Evolutionary conservation across 345 rosid genomes (phyloP).

Genomic region (Citrus glauca): DNA sequence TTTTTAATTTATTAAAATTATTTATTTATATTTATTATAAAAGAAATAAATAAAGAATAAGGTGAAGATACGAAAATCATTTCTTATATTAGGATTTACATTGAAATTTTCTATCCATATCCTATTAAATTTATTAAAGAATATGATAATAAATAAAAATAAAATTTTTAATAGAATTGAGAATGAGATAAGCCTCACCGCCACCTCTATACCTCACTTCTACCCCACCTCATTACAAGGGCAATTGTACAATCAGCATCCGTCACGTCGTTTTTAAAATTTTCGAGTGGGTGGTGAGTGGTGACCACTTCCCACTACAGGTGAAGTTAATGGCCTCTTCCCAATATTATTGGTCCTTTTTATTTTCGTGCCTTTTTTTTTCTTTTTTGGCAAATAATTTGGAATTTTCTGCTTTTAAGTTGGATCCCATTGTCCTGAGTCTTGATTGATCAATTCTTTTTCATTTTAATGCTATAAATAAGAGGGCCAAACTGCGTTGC

Average conservation of each 20-base stretch:
- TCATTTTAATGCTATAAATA: not conserved
- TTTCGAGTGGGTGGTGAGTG: constrained; percentile 7
- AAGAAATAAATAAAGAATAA: fast-evolving
- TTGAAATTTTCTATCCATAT: fast-evolving
- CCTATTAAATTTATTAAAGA: fast-evolving
- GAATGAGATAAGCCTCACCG: no score
- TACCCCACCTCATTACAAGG: no score
- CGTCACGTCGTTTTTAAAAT: not conserved
- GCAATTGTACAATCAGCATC: not conserved
- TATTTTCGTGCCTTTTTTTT: not conserved
- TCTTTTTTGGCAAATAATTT: not conserved
- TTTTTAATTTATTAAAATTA: no score
- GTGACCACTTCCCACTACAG: constrained; percentile 17
- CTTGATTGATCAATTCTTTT: not conserved
- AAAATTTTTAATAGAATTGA: no score
- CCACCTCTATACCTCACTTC: no score
- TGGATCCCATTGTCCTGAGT: not conserved
- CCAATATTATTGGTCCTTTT: not conserved
- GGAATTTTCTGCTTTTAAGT: not conserved
- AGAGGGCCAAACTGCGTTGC: no score
- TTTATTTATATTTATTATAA: no score
- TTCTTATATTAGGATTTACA: no score
- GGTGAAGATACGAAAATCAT: fast-evolving
- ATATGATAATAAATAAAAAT: fast-evolving
- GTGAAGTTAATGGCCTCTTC: not conserved